A percentile compares a stretch with the other conserved stretches of the same genome.
phyloP scores from a whole-genome alignment of 2,329 filamentous ascomycete genomes.

The Corynespora cassiicola region DNA sequence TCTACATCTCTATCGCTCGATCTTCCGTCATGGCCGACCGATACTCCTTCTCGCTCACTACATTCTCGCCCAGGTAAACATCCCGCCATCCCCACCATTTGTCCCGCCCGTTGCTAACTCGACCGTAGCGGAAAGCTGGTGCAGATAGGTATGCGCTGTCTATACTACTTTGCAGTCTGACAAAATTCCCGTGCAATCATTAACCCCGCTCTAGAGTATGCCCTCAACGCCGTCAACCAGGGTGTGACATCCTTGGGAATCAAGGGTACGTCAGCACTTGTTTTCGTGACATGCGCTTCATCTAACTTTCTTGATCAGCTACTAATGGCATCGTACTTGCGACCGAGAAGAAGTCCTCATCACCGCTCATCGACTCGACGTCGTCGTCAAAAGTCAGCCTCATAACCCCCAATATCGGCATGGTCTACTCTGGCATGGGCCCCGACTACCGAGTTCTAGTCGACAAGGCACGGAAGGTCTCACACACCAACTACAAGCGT shows the following conservation, averaged over 20 bases:
- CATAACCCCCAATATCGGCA: conserved; percentile 98
- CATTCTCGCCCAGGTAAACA: conserved; percentile 96
- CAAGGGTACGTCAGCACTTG: conserved; percentile 73
- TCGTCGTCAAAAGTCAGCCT: conserved; percentile 97
- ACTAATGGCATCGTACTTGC: conserved; percentile 99
- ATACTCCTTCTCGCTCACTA: conserved; percentile 99
- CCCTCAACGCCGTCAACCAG: conserved; percentile 98
- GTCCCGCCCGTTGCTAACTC: conserved; percentile 54
- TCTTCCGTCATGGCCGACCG: conserved; percentile 81
- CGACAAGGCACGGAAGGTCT: conserved; percentile 97
- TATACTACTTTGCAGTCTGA: conserved; percentile 1
- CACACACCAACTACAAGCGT: conserved; percentile 98
- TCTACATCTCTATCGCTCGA: conserved; percentile 5
- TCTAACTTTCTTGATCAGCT: conserved; percentile 60
- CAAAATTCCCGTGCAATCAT: conserved; percentile 18
- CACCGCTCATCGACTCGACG: conserved; percentile 91
- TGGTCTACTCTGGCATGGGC: conserved; percentile 99
- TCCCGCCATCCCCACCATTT: conserved; percentile 14
- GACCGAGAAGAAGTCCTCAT: conserved; percentile 99
- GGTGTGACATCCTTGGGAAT: conserved; percentile 98
- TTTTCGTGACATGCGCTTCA: not conserved
- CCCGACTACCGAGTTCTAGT: conserved; percentile 98
- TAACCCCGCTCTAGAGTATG: conserved; percentile 76
- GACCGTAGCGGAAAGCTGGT: conserved; percentile 89
- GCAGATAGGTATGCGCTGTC: conserved; percentile 77